phyloP scores from a whole-genome alignment of 352 stramenopile genomes.

The Phytophthora kernoviae region DNA sequence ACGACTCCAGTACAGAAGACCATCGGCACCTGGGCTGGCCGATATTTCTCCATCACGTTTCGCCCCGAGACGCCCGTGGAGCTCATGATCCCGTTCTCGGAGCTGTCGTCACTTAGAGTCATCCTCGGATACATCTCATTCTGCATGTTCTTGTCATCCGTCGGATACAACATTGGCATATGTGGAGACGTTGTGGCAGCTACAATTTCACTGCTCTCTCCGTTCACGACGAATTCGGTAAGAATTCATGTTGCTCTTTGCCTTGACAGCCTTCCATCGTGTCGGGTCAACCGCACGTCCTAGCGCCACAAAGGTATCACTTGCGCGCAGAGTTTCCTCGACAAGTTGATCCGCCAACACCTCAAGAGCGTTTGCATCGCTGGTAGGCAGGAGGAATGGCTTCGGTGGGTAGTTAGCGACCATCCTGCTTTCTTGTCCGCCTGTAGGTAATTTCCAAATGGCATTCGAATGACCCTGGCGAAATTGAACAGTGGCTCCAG shows the following conservation, averaged over 20 bases:
- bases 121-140: conserved; percentile 21
- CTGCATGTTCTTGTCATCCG: conserved; percentile 14
- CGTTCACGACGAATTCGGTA: conserved; percentile 39
- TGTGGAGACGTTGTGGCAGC: conserved; percentile 30
- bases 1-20: conserved; percentile 6
- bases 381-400: conserved; percentile 12
- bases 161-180: conserved; percentile 21
- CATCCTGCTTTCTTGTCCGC: conserved; percentile 24
- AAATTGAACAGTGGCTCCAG: too few relatives aligned
- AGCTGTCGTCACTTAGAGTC: conserved; percentile 16
- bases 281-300: conserved; percentile 32
- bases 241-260: conserved; percentile 51
- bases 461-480: too few relatives aligned
- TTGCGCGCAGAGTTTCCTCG: conserved; percentile 51
- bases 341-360: conserved; percentile 52
- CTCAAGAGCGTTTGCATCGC: conserved; percentile 17
- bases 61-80: conserved; percentile 9
- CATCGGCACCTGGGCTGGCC: not conserved
- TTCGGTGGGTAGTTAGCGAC: conserved; percentile 17
- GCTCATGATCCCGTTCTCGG: conserved; percentile 16
- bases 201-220: conserved; percentile 25
- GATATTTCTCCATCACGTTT: conserved; percentile 4
- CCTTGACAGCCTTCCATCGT: conserved; percentile 55
- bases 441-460: conserved; percentile 1
- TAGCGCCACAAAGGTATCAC: conserved; percentile 47